Evolutionary conservation across 2,329 filamentous ascomycete species (phyloP), one percentile per base, ranked within the genome.

Genomic region (Huntiella bhutanensis): DNA sequence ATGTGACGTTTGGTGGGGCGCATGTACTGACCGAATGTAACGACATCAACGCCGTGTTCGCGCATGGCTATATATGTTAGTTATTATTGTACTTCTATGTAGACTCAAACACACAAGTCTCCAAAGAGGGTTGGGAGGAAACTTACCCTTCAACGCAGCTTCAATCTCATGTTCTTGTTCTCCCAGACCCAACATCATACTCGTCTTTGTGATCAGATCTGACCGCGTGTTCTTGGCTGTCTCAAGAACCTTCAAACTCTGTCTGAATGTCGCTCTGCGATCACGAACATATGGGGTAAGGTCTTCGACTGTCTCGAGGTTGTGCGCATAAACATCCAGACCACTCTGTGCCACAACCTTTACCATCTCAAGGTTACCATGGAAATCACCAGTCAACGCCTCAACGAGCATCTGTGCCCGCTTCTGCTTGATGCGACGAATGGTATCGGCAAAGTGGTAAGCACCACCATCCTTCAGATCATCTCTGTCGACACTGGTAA

Each of bases 21-120:
- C 91, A 98, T 98, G 68, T 98, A 98, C 67, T 98, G 91, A n/a
- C 91, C 91, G 55, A 98, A 98, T 0, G 91, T 98, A 49, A 98
- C 86, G 10, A 98, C 85, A 55, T 98, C 91, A 40, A 95, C 87
- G 50, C 82, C 68, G 49, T 77, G 73, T 53, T 78, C 78, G 49
- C 91, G 75, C 10, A 98, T 71, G 60, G 92, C 83, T 75, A n/a
- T 16, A 22, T 28, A 44, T 22, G 19, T 17, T 43, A 17, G 15
- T 3, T 5, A 41, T 10, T 47, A 19, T 7, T 36, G 32, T 10
- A 12, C 8, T 41, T 19, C 32, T 44, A 41, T 28, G 16, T 22
- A 42, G 33, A 7, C 6, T n/a, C n/a, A n/a, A n/a, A n/a, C n/a
- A n/a, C n/a, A n/a, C n/a, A n/a, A n/a, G n/a, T n/a, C n/a, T n/a